These are phyloP conservation scores for Iberis amara DNA, from an alignment of 441 rosid genomes.

Conservation along the genomic window DNA sequence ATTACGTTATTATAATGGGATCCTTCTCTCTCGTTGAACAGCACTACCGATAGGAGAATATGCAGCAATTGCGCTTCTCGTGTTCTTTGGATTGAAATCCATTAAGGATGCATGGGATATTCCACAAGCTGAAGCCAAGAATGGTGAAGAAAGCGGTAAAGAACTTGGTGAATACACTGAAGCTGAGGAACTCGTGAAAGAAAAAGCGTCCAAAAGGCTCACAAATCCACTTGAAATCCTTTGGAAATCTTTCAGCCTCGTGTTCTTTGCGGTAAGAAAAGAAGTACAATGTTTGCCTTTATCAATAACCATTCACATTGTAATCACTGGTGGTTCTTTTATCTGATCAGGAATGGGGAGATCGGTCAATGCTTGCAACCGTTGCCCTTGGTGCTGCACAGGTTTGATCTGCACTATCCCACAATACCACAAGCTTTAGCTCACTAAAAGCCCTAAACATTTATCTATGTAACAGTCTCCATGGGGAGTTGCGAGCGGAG, in stretches of 20 bases:
- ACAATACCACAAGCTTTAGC: not conserved
- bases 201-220: conserved; percentile 67
- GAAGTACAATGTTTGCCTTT: not conserved
- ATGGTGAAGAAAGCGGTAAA: conserved; percentile 46
- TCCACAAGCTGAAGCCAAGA: conserved; percentile 52
- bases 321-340: conserved; percentile 2
- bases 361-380: conserved; percentile 98
- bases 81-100: conserved; percentile 91
- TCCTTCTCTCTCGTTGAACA: conserved; percentile 34
- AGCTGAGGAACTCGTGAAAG: conserved; percentile 95
- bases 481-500: conserved; percentile 93
- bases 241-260: conserved; percentile 93
- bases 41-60: conserved; percentile 96
- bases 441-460: not conserved
- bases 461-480: conserved; percentile 51
- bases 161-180: conserved; percentile 78
- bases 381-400: conserved; percentile 96
- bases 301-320: not conserved
- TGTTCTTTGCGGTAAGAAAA: conserved; percentile 85
- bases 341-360: conserved; percentile 90
- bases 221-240: conserved; percentile 81
- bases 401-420: conserved; percentile 35
- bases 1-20: conserved; percentile 16
- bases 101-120: conserved; percentile 95
- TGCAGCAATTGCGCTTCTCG: conserved; percentile 78